phyloP scores from a whole-genome alignment of 257 asterid species.

The Rhazya stricta region DNA sequence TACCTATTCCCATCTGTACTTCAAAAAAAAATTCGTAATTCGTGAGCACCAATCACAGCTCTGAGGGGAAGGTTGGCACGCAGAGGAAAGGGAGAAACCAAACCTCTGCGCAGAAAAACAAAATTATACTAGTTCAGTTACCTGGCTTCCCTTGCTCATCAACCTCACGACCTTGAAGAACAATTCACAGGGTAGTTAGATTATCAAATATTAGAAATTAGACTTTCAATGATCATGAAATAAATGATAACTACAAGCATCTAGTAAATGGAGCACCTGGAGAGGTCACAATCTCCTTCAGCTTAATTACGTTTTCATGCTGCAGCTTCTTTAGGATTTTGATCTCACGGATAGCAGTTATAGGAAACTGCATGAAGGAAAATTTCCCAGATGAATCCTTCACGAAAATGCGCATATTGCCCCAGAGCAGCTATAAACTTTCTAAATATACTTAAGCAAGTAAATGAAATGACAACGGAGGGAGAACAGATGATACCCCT shows the following conservation, averaged over 20 bases:
- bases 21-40: slow-evolving; percentile 12
- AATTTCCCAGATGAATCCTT: slow-evolving; percentile 15
- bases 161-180: slow-evolving; percentile 60
- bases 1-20: slow-evolving; percentile 67
- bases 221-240: slow-evolving; percentile 13
- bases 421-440: neutral
- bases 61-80: slow-evolving; percentile 3
- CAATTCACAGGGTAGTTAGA: slow-evolving; percentile 23
- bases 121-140: slow-evolving; percentile 18
- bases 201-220: slow-evolving; percentile 6
- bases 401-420: neutral
- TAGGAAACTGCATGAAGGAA: slow-evolving; percentile 65
- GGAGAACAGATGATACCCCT: slow-evolving; percentile 58
- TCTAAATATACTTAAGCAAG: slow-evolving; percentile 14
- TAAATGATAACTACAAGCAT: slow-evolving; percentile 9
- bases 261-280: slow-evolving; percentile 47
- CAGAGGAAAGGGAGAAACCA: slow-evolving; percentile 5
- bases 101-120: neutral
- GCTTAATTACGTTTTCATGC: slow-evolving; percentile 78
- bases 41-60: slow-evolving; percentile 13
- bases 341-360: slow-evolving; percentile 93
- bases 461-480: slow-evolving; percentile 10
- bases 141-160: slow-evolving; percentile 66
- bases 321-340: slow-evolving; percentile 84
- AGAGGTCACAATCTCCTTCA: slow-evolving; percentile 96